Conservation (phyloP, 2,329 filamentous ascomycete genomes). For the Chaetomium olivaceum region DNA sequence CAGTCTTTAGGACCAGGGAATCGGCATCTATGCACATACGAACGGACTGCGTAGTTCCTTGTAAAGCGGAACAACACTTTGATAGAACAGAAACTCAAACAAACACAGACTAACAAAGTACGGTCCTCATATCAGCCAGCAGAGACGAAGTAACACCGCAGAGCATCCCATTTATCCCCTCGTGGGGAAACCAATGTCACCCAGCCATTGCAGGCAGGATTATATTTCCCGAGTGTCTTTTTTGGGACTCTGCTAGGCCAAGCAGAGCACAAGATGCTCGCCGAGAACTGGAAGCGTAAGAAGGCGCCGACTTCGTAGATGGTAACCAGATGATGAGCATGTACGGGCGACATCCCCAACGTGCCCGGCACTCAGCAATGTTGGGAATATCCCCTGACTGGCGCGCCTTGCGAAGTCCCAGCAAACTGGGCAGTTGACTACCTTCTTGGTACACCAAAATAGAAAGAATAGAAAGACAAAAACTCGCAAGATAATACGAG, state of each 20-base stretch:
- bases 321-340: not conserved
- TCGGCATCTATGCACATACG: not conserved
- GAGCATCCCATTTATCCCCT: slow-evolving; percentile 9
- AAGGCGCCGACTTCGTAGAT: not conserved
- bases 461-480: not conserved
- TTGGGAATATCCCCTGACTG: not conserved
- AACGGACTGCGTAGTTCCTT: not conserved
- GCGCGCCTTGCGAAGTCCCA: not conserved
- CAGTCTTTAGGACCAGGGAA: not conserved
- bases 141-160: slow-evolving; percentile 16
- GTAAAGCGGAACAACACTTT: not conserved
- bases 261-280: not conserved
- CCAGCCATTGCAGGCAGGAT: slow-evolving; percentile 18
- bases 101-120: not conserved
- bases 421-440: too few species aligned
- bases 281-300: not conserved
- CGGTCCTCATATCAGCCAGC: slow-evolving; percentile 1
- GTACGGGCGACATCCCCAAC: not conserved
- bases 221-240: slow-evolving; percentile 22
- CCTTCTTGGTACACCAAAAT: not conserved
- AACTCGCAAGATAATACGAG: too few species aligned
- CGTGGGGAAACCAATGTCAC: slow-evolving; percentile 21
- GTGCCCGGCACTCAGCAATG: not conserved
- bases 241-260: slow-evolving; percentile 4
- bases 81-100: not conserved